Percentiles rank a stretch among this genome's conserved stretches.
Evolutionary conservation across 805 yeast species (phyloP).

Genomic region (Candida vaughaniae): DNA sequence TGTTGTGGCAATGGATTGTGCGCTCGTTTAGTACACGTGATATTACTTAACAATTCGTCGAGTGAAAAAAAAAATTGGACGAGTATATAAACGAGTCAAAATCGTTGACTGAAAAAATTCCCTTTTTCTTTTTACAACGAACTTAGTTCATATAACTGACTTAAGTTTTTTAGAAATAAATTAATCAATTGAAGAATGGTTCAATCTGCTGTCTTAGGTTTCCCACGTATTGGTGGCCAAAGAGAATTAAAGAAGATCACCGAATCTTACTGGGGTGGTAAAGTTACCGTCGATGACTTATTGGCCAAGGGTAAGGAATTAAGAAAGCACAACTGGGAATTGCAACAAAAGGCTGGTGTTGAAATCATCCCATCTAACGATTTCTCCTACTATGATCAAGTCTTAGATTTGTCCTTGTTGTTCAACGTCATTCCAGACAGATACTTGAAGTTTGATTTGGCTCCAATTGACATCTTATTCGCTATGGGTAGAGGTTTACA

Average conservation of each 20-base stretch:
- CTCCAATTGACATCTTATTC: slow-evolving; percentile 87
- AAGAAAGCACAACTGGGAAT: slow-evolving; percentile 96
- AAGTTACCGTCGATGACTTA: slow-evolving; percentile 82
- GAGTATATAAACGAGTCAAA: slow-evolving; percentile 2
- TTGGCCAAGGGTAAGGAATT: slow-evolving; percentile 91
- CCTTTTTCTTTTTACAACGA: slow-evolving; percentile 4
- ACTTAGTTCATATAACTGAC: too few relatives aligned
- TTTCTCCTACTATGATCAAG: slow-evolving; percentile 97
- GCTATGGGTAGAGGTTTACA: slow-evolving; percentile 99
- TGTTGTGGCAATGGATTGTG: background rate
- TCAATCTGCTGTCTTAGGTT: slow-evolving; percentile 95
- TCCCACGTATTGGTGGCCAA: slow-evolving; percentile 99
- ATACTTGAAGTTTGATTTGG: slow-evolving; percentile 87
- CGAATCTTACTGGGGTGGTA: slow-evolving; percentile 98
- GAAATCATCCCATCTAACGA: slow-evolving; percentile 97
- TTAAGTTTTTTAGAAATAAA: slow-evolving; percentile 1
- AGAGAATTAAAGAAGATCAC: slow-evolving; percentile 99
- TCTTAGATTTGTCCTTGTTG: slow-evolving; percentile 84
- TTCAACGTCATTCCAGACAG: slow-evolving; percentile 97
- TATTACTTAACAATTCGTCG: slow-evolving; percentile 4
- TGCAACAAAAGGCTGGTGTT: slow-evolving; percentile 96
- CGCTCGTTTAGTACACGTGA: slow-evolving; percentile 10
- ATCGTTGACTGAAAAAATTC: slow-evolving; percentile 1
- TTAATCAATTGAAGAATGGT: slow-evolving; percentile 56
- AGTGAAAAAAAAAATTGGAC: slow-evolving; percentile 2